These are phyloP conservation scores for Pleurotus eryngii DNA, from an alignment of 768 basidiomycete species.

Conservation along the genomic window DNA sequence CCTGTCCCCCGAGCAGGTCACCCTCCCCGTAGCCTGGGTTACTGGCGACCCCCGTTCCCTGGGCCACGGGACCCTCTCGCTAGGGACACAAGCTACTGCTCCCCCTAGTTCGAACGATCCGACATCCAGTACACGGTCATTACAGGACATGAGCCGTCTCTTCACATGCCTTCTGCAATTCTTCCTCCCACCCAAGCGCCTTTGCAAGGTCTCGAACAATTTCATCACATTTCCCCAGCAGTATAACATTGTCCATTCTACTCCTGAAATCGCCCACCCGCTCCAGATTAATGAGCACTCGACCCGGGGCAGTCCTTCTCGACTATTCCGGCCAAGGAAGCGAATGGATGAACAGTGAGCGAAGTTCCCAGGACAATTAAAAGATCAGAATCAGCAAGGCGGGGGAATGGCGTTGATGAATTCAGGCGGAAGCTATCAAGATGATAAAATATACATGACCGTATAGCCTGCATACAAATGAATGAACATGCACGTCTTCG, in stretches of 20 bases:
- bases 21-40: no score
- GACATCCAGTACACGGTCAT: no score
- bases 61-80: no score
- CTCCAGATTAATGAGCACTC: constrained; percentile 89
- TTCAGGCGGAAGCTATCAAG: constrained; percentile 59
- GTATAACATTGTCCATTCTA: constrained; percentile 53
- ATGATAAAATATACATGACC: neutral
- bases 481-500: constrained; percentile 51
- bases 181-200: constrained; percentile 74
- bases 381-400: constrained; percentile 69
- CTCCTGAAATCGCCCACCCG: constrained; percentile 64
- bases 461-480: neutral
- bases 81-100: no score
- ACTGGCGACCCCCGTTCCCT: no score
- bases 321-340: constrained; percentile 63
- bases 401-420: constrained; percentile 58
- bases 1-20: no score
- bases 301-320: constrained; percentile 57
- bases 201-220: constrained; percentile 57
- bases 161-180: constrained; percentile 53
- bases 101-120: no score
- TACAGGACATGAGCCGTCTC: constrained; percentile 44
- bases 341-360: constrained; percentile 84
- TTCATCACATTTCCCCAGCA: constrained; percentile 72
- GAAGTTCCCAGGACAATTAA: constrained; percentile 92